Evolutionary conservation across 192 early-diverging fungal species (phyloP).

Genomic region (Coemansia sp.): DNA sequence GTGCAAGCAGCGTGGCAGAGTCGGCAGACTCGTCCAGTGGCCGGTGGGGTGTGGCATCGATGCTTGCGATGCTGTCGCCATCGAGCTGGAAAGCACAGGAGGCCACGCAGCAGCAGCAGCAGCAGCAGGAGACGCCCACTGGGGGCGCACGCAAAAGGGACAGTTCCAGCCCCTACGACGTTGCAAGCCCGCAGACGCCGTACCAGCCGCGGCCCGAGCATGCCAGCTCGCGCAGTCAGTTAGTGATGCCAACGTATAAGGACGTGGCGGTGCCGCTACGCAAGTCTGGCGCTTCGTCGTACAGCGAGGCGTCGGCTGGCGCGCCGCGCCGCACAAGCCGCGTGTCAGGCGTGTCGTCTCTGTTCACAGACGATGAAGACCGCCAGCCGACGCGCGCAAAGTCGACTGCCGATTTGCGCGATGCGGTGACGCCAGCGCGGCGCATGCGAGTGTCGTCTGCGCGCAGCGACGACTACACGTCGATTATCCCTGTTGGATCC

Average conservation of each 20-base stretch:
- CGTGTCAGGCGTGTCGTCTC: conserved; percentile 39
- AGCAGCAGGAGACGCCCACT: conserved; percentile 27
- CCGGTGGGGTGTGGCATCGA: conserved; percentile 36
- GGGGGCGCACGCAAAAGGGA: not conserved
- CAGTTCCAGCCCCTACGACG: conserved; percentile 39
- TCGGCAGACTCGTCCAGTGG: conserved; percentile 21
- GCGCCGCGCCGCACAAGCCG: conserved; percentile 11
- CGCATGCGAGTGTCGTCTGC: conserved; percentile 14
- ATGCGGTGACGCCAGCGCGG: conserved; percentile 10
- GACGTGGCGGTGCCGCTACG: conserved; percentile 50
- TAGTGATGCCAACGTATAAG: conserved; percentile 45
- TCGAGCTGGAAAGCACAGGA: conserved; percentile 47
- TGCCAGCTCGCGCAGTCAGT: conserved; percentile 16
- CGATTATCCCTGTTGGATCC: conserved; percentile 38
- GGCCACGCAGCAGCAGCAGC: not conserved
- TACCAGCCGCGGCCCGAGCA: conserved; percentile 53
- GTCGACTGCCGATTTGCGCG: conserved; percentile 28
- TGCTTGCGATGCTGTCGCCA: conserved; percentile 50
- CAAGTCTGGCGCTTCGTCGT: conserved; percentile 19
- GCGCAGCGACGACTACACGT: conserved; percentile 38
- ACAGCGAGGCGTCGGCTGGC: not conserved
- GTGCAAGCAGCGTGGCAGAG: conserved; percentile 7
- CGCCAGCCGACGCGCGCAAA: conserved; percentile 19
- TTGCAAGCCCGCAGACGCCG: conserved; percentile 46
- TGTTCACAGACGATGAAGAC: conserved; percentile 41